These are phyloP conservation scores for Aspergillus diversus DNA, from an alignment of 495 filamentous ascomycete genomes.

Conservation along the genomic window DNA sequence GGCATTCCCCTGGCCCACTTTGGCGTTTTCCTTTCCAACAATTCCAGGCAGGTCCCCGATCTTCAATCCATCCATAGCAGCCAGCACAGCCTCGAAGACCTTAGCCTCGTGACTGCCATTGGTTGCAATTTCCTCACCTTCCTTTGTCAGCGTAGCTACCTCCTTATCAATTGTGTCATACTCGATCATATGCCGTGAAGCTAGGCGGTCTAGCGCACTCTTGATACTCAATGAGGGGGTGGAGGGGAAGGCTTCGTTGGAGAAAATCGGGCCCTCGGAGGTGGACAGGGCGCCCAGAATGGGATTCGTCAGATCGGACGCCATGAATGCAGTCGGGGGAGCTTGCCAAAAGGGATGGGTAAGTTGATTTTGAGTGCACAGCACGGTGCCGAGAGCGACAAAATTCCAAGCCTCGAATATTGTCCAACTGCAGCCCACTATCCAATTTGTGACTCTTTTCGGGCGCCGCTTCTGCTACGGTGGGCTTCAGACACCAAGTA, in stretches of 20 bases:
- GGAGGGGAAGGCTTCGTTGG: conserved; percentile 75
- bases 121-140: conserved; percentile 75
- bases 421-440: conserved; percentile 27
- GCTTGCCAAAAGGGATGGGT: too few relatives aligned
- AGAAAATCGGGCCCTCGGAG: conserved; percentile 66
- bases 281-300: conserved; percentile 70
- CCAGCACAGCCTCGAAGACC: conserved; percentile 83
- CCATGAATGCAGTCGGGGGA: conserved; percentile 48
- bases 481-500: conserved; percentile 18
- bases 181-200: conserved; percentile 78
- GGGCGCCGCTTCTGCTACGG: conserved; percentile 29
- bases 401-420: conserved; percentile 15
- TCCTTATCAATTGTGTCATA: conserved; percentile 84
- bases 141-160: conserved; percentile 73
- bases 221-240: conserved; percentile 74
- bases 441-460: conserved; percentile 34
- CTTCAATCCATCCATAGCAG: conserved; percentile 76
- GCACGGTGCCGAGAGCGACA: conserved; percentile 22
- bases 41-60: conserved; percentile 76
- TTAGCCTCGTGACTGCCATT: conserved; percentile 94
- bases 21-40: conserved; percentile 82
- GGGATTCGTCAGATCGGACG: conserved; percentile 64
- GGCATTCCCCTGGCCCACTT: conserved; percentile 92
- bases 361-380: too few relatives aligned
- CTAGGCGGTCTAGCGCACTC: conserved; percentile 82